Conservation (phyloP, 1,284 basidiomycete genomes). For the Boletellus deceptivus region DNA sequence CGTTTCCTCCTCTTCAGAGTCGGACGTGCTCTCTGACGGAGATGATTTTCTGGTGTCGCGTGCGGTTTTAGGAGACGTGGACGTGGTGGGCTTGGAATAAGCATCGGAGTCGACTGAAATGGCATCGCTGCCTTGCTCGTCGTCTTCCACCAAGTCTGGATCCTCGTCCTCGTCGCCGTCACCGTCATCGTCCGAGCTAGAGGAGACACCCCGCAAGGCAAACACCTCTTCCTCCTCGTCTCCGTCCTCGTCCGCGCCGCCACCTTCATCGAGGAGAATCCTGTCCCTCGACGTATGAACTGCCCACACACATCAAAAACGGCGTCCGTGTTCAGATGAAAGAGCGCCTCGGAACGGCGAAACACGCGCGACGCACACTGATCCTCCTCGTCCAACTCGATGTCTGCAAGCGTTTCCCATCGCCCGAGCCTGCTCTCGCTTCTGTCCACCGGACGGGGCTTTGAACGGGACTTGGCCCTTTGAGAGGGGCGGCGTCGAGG, state of each 20-base stretch:
- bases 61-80: constrained; percentile 32
- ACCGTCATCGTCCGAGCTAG: constrained; percentile 60
- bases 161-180: constrained; percentile 40
- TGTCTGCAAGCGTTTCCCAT: constrained; percentile 65
- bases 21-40: constrained; percentile 27
- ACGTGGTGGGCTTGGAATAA: constrained; percentile 19
- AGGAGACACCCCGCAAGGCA: constrained; percentile 30
- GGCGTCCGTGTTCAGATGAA: not conserved
- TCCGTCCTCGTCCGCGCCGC: constrained; percentile 36
- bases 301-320: constrained; percentile 24
- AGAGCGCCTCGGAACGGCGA: not conserved
- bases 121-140: constrained; percentile 50
- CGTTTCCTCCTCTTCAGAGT: constrained; percentile 67
- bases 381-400: constrained; percentile 75
- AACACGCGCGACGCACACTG: constrained; percentile 51
- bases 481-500: constrained; percentile 28
- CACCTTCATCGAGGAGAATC: constrained; percentile 68
- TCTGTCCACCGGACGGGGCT: constrained; percentile 47
- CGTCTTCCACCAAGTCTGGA: constrained; percentile 38
- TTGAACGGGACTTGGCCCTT: constrained; percentile 14
- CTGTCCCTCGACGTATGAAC: constrained; percentile 74
- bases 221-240: constrained; percentile 65
- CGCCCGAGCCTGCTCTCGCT: constrained; percentile 52
- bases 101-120: constrained; percentile 46
- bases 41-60: constrained; percentile 35